Base-by-base conservation (phyloP, 176 grass and related monocot species). In the Lolium multiflorum region DNA sequence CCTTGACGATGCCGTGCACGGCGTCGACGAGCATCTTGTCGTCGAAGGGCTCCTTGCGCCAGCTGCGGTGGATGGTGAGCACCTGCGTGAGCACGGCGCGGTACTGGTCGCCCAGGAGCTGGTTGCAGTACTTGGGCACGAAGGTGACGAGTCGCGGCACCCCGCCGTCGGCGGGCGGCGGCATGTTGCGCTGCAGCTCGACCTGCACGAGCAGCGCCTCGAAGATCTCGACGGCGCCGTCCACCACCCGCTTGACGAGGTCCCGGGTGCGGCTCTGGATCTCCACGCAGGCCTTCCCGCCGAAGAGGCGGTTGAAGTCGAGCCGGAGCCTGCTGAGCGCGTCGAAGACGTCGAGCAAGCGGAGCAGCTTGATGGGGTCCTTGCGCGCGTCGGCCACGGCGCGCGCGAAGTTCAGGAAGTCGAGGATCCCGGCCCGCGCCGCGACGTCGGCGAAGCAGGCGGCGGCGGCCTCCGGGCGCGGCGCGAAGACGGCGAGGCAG, bases 281-380 rank as follows among this genome's bases (percentile, higher is more conserved):
- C 88, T 97, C 92, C 1, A 79, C 71, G 13, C 94, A 97, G 0
- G 90, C 94, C 89, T 94, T 94, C 0, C 82, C 90, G 11, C 94
- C 94, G 17, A 97, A 97, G 47, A 97, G 65, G 0, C 85, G 75
- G 74, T 97, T 97, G 87, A 97, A 97, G 35, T 94, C 92, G 50
- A 82, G 39, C 71, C 94, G 90, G 37, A 97, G 86, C 80, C 82
- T 92, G 26, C 82, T 94, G 60, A 97, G 54, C 2, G 90, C 81
- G 28, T 92, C 75, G 21, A 97, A 97, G 55, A 97, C 90, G 3
- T 97, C 94, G 0, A 97, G 85, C 76, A 97, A 44, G 12, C 91
- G 81, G 71, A 97, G 3, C 0, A 97, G 92, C 86, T 97, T 97
- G 76, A 97, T 97, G 11, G 94, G 92, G 63, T 97, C 94, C 35